Evolutionary conservation across 2,329 filamentous ascomycete genomes (phyloP).

Genomic region (Didymella lethalis): DNA sequence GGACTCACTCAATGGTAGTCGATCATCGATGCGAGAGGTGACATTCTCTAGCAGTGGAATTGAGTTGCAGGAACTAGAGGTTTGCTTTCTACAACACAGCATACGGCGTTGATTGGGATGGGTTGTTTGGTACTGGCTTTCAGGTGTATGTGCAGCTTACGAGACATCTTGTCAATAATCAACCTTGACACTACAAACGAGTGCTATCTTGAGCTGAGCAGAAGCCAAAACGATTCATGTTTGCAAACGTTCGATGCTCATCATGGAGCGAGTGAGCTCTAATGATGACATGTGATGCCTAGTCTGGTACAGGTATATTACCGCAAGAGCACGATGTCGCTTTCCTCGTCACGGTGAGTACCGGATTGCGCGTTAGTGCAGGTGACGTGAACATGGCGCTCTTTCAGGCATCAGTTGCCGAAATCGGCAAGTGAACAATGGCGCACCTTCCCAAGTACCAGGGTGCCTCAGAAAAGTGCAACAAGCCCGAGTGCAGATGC

Average conservation of each 20-base stretch:
- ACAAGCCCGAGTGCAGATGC: conserved; percentile 13
- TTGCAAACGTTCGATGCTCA: background rate
- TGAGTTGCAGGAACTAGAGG: conserved; percentile 4
- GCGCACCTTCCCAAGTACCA: background rate
- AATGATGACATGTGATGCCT: background rate
- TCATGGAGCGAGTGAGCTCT: background rate
- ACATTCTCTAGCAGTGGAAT: background rate
- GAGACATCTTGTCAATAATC: conserved; percentile 6
- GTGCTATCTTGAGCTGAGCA: background rate
- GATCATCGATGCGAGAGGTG: background rate
- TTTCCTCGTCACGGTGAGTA: conserved; percentile 8
- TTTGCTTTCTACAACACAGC: conserved; percentile 26
- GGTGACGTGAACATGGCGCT: conserved; percentile 20
- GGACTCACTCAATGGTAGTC: background rate
- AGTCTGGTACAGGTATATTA: background rate
- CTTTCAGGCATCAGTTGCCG: conserved; percentile 16
- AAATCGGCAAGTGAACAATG: conserved; percentile 16
- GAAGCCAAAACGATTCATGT: background rate
- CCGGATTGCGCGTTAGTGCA: conserved; percentile 16
- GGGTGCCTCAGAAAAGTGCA: conserved; percentile 1
- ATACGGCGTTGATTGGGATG: conserved; percentile 30
- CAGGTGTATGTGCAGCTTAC: conserved; percentile 15
- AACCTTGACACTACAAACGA: background rate
- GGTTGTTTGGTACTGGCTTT: conserved; percentile 18
- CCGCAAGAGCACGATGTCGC: conserved; percentile 5